phyloP scores from a whole-genome alignment of 179 eudicot genomes.

The Dionaea muscipula region DNA sequence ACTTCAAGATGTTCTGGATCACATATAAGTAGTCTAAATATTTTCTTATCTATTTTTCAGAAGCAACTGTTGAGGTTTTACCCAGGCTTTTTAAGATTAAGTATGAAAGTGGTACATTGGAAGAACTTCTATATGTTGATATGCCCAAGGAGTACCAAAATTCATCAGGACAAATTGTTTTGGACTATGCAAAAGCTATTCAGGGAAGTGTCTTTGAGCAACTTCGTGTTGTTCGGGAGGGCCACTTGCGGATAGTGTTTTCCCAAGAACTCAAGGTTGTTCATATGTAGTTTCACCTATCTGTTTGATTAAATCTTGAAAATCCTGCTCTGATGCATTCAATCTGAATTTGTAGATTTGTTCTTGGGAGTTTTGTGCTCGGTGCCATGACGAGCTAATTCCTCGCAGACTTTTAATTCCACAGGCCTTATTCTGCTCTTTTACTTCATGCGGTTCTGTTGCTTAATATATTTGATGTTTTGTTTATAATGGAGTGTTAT shows the following conservation, averaged over 20 bases:
- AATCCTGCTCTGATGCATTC: slow-evolving; percentile 6
- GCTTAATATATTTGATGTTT: not conserved
- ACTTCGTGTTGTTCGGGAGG: slow-evolving; percentile 96
- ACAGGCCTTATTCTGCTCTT: slow-evolving; percentile 29
- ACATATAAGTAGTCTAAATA: not conserved
- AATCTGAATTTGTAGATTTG: slow-evolving; percentile 44
- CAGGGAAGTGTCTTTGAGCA: slow-evolving; percentile 97
- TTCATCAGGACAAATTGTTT: slow-evolving; percentile 80
- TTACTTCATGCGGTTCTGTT: not conserved
- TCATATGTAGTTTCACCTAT: slow-evolving; percentile 5
- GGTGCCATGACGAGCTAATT: slow-evolving; percentile 85
- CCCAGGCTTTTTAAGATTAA: slow-evolving; percentile 96
- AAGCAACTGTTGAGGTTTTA: slow-evolving; percentile 94
- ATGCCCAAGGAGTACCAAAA: slow-evolving; percentile 95
- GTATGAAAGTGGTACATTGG: slow-evolving; percentile 93
- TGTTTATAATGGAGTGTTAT: slow-evolving; percentile 1
- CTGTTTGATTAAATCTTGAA: slow-evolving; percentile 1
- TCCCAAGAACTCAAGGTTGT: slow-evolving; percentile 76
- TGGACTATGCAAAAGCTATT: slow-evolving; percentile 96
- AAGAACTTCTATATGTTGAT: slow-evolving; percentile 90
- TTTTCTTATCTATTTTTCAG: slow-evolving; percentile 25
- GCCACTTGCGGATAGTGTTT: slow-evolving; percentile 88
- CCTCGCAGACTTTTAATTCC: slow-evolving; percentile 79
- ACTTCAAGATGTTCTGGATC: not conserved
- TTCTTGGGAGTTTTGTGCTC: slow-evolving; percentile 99